Percentiles rank a stretch among this genome's conserved stretches.
These are phyloP conservation scores for Hortiboletus campestris DNA, from an alignment of 768 basidiomycete genomes.

Conservation along the genomic window DNA sequence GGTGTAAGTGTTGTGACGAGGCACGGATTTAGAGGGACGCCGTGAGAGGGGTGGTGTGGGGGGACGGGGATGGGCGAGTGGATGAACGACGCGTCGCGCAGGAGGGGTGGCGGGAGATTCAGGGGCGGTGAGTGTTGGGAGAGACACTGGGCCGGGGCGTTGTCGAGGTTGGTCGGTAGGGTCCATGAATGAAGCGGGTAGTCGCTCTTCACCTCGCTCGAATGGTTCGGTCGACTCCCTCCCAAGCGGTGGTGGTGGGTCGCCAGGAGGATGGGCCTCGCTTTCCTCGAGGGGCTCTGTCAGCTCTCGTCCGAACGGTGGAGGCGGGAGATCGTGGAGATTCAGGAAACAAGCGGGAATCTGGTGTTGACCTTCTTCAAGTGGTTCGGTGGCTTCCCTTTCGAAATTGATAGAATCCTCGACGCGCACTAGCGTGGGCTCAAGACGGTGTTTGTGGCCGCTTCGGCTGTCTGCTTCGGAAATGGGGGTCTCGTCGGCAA, in stretches of 20 bases:
- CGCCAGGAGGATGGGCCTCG: no score
- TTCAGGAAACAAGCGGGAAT: neutral
- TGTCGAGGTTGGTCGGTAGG: neutral
- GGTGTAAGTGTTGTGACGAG: neutral
- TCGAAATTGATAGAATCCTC: neutral
- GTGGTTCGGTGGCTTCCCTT: neutral
- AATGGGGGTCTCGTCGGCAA: neutral
- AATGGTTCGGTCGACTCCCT: neutral
- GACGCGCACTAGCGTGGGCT: neutral
- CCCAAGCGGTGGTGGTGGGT: neutral
- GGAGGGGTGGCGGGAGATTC: neutral
- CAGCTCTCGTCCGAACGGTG: neutral
- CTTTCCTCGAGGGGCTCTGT: neutral
- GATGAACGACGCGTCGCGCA: neutral
- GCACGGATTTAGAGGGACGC: neutral
- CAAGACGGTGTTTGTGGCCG: neutral
- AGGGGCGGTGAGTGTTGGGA: neutral
- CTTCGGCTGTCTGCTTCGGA: neutral
- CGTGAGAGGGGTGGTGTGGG: conserved; percentile 6
- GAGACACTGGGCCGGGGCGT: neutral
- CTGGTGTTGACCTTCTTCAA: neutral
- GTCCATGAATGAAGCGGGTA: neutral
- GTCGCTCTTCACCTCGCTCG: neutral
- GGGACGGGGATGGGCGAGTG: neutral
- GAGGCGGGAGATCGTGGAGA: neutral